These are phyloP conservation scores for Monilinia polystroma DNA, from an alignment of 2,329 filamentous ascomycete species.

Conservation along the genomic window DNA sequence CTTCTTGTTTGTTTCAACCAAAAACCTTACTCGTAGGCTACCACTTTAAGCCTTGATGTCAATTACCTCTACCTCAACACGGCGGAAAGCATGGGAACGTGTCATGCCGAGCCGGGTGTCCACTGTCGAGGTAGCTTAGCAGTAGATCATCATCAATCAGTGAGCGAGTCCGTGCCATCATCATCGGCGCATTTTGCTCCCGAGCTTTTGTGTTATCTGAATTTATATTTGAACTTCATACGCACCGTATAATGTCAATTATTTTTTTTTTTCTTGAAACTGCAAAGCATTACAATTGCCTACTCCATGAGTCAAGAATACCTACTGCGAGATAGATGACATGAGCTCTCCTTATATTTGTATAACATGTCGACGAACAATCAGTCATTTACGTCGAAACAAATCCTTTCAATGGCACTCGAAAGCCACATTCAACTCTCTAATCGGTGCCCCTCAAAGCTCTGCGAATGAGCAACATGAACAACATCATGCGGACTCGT, in stretches of 20 bases:
- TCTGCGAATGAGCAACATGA: slow-evolving; percentile 7
- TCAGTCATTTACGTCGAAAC: slow-evolving; percentile 27
- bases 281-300: not conserved
- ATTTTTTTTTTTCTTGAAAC: not conserved
- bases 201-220: not conserved
- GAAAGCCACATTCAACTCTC: slow-evolving; percentile 35
- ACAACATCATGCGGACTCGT: slow-evolving; percentile 6
- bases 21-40: not conserved
- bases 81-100: not conserved
- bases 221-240: slow-evolving; percentile 3
- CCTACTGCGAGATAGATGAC: slow-evolving; percentile 10
- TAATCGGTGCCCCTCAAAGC: slow-evolving; percentile 14
- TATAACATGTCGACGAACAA: slow-evolving; percentile 35
- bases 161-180: not conserved
- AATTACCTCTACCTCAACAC: not conserved
- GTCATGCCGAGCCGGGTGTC: not conserved
- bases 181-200: not conserved
- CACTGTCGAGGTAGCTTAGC: too few species aligned
- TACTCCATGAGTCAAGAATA: not conserved
- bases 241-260: not conserved
- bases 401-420: slow-evolving; percentile 30
- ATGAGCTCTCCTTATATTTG: slow-evolving; percentile 39
- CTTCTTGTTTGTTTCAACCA: not conserved
- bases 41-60: not conserved
- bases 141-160: not conserved